Percentiles rank a stretch among this genome's conserved stretches.
Evolutionary conservation across 2,329 filamentous ascomycete genomes (phyloP).

Genomic region (Saccharata proteae): DNA sequence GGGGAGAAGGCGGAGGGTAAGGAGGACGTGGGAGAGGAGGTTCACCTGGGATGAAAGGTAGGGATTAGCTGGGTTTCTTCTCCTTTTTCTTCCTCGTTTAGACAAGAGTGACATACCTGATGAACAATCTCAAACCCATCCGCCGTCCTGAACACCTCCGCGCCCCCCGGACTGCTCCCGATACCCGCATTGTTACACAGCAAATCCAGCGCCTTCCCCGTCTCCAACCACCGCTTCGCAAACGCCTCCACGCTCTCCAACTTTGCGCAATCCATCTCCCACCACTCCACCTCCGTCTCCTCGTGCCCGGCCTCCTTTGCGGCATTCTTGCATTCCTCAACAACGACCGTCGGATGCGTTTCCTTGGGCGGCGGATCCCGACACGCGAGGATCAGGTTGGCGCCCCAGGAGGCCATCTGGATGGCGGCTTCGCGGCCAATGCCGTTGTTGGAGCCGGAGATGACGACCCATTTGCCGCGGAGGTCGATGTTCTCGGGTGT

Average conservation of each 20-base stretch:
- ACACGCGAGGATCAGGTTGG: conserved; percentile 17
- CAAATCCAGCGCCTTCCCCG: conserved; percentile 15
- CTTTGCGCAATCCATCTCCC: conserved; percentile 16
- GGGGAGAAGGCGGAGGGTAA: conserved; percentile 13
- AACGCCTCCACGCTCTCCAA: conserved; percentile 17
- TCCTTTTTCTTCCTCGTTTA: too few species aligned
- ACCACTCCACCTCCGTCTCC: conserved; percentile 15
- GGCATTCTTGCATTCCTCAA: conserved; percentile 12
- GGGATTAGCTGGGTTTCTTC: too few species aligned
- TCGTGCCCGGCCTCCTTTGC: conserved; percentile 6
- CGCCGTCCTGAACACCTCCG: conserved; percentile 10
- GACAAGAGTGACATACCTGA: background rate
- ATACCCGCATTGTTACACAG: conserved; percentile 22
- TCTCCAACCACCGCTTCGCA: conserved; percentile 15
- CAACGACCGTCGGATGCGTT: conserved; percentile 13
- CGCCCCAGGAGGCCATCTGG: conserved; percentile 15
- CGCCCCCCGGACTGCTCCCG: conserved; percentile 10
- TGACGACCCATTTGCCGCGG: conserved; percentile 11
- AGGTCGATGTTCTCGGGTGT: conserved; percentile 8
- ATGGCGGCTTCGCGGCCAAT: conserved; percentile 17
- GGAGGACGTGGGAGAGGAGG: conserved; percentile 19
- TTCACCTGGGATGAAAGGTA: conserved; percentile 18
- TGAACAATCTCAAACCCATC: conserved; percentile 23
- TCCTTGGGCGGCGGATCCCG: conserved; percentile 14
- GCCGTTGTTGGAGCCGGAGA: conserved; percentile 15